Base-by-base conservation (phyloP, 192 early-diverging fungal genomes). In the Coemansia sp. region DNA sequence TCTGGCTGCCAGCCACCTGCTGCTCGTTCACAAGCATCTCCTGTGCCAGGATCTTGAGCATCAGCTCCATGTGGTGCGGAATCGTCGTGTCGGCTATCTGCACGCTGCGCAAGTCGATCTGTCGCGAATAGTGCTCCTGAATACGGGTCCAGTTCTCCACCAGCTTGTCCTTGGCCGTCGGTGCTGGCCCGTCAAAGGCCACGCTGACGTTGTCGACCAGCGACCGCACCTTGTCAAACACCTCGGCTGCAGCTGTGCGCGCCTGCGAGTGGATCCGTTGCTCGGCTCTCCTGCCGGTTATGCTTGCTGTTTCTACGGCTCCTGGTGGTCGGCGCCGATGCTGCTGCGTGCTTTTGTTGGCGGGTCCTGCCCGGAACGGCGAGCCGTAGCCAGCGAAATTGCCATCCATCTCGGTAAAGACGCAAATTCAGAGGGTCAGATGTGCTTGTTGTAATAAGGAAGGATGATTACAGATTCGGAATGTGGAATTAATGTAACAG, bases 141-240 rank as follows among this genome's bases (percentile, higher is more conserved):
- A 82, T 82, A 5, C 64, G 74, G 28, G 65, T 55, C 80, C 80
- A 82, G 67, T 68, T 72, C 55, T 73, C 74, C 7, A 77, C 32
- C 14, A 82, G 68, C 68, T 36, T 48, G 61, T 82, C 79, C 11
- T 49, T 48, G 22, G 49, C 60, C 6, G 79, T 82, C 0, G 68
- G 71, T n/a, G 61, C 8, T 4, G 71, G 77, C 16, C 65, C 68
- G 62, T 74, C 77, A 1, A 80, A 56, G 10, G 68, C 68, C 12
- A 51, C 72, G 2, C 72, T 42, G 30, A 80, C 72, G 28, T 64
- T 80, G 60, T 80, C 72, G 0, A 80, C 77, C 3, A 80, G 56
- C 14, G 64, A 45, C 30, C 77, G 71, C 64, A 80, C 40, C 5
- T 64, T 59, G 18, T 36, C 67, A 11, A 68, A 45, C 31, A 74